Evolutionary conservation across 2,329 filamentous ascomycete species (phyloP).

Genomic region (Leptographium wingfieldii): DNA sequence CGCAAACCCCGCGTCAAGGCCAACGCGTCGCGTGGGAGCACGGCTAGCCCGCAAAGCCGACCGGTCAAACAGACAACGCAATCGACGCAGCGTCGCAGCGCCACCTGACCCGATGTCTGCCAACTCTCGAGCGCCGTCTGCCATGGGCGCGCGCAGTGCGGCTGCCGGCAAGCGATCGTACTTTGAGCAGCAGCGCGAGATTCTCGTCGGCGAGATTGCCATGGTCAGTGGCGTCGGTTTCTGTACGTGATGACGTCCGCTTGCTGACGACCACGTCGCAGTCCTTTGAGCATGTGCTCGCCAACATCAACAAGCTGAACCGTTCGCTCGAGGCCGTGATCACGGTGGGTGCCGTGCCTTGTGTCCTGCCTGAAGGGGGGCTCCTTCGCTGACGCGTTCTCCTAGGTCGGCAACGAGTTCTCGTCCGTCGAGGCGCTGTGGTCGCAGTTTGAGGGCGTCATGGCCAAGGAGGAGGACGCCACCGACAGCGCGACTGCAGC

Average conservation of each 20-base stretch:
- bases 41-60: background rate
- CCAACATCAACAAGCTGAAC: slow-evolving; percentile 93
- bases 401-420: slow-evolving; percentile 85
- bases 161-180: slow-evolving; percentile 37
- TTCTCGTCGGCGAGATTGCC: slow-evolving; percentile 60
- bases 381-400: background rate
- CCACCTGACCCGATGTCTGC: background rate
- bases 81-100: too few relatives aligned
- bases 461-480: slow-evolving; percentile 47
- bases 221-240: slow-evolving; percentile 33
- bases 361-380: background rate
- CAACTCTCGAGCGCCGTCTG: slow-evolving; percentile 3
- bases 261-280: slow-evolving; percentile 16
- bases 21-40: background rate
- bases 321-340: slow-evolving; percentile 84
- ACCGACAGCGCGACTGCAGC: slow-evolving; percentile 8
- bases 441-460: slow-evolving; percentile 94
- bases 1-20: background rate
- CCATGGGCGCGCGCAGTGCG: background rate
- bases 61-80: background rate
- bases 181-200: slow-evolving; percentile 65
- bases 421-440: slow-evolving; percentile 92
- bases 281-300: slow-evolving; percentile 79
- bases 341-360: slow-evolving; percentile 42
- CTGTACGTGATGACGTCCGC: background rate